Evolutionary conservation across 805 yeast genomes (phyloP).

Genomic region (Blastobotrys americana): DNA sequence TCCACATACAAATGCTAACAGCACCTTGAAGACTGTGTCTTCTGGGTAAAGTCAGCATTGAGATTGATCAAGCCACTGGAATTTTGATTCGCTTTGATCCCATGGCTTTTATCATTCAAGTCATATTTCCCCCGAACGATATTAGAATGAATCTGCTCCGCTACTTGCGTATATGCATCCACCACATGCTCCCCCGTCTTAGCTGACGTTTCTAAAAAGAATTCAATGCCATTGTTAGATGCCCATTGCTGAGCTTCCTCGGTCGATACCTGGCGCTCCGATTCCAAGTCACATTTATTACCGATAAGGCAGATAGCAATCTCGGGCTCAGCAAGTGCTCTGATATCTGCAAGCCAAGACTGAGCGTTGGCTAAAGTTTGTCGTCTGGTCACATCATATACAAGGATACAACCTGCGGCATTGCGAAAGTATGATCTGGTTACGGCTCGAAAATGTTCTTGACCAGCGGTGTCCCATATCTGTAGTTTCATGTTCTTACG

Average conservation of each 20-base stretch:
- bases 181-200: slow-evolving; percentile 53
- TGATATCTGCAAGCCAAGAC: slow-evolving; percentile 72
- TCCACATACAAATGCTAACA: slow-evolving; percentile 2
- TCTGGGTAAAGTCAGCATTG: slow-evolving; percentile 9
- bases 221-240: slow-evolving; percentile 37
- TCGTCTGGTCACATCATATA: slow-evolving; percentile 32
- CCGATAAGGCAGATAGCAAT: slow-evolving; percentile 75
- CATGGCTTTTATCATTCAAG: slow-evolving; percentile 24
- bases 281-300: slow-evolving; percentile 58
- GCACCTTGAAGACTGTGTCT: slow-evolving; percentile 7
- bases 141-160: slow-evolving; percentile 28
- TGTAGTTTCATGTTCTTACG: slow-evolving; percentile 29
- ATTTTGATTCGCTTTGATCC: slow-evolving; percentile 20
- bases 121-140: slow-evolving; percentile 28
- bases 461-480: slow-evolving; percentile 34
- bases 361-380: slow-evolving; percentile 31
- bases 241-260: slow-evolving; percentile 40
- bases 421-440: slow-evolving; percentile 33
- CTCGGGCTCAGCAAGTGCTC: slow-evolving; percentile 58
- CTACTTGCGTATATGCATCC: slow-evolving; percentile 35
- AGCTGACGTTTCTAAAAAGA: slow-evolving; percentile 51
- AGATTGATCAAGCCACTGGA: slow-evolving; percentile 15
- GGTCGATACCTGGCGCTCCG: slow-evolving; percentile 28
- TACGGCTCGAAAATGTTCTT: slow-evolving; percentile 33
- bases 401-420: slow-evolving; percentile 33